Percentiles rank a stretch among this genome's conserved stretches.
Conservation (phyloP, 768 basidiomycete species). For the Lanmaoa rubissima region DNA sequence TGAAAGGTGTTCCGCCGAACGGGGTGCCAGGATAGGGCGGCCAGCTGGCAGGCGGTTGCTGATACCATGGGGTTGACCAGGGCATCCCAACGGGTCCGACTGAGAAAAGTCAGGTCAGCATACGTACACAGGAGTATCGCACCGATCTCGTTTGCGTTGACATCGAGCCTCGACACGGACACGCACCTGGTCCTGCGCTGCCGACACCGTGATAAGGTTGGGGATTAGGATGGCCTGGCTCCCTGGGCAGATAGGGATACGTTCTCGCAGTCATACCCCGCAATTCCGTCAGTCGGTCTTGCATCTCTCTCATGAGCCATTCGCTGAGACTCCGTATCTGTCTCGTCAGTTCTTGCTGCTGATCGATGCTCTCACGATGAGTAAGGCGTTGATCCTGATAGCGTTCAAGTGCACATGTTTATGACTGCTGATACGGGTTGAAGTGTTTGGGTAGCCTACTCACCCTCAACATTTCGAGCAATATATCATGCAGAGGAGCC, state of each 20-base stretch:
- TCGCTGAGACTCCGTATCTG: neutral
- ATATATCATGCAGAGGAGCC: neutral
- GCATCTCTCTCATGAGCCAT: constrained; percentile 12
- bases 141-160: neutral
- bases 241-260: neutral
- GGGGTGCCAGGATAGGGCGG: neutral
- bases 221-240: neutral
- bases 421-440: neutral
- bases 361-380: constrained; percentile 2
- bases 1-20: neutral
- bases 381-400: constrained; percentile 5
- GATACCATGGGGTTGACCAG: neutral
- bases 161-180: neutral
- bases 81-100: neutral
- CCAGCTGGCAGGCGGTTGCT: neutral
- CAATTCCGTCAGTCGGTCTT: neutral
- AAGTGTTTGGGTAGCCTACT: neutral
- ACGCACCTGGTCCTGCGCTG: neutral
- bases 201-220: neutral
- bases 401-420: neutral
- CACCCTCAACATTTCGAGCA: constrained; percentile 8
- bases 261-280: neutral
- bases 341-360: constrained; percentile 5
- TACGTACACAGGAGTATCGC: no score
- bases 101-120: neutral